Evolutionary conservation across 78 protist genomes (phyloP), one percentile per base, ranked within the genome.

Genomic region (Tieghemostelium lacteum): DNA sequence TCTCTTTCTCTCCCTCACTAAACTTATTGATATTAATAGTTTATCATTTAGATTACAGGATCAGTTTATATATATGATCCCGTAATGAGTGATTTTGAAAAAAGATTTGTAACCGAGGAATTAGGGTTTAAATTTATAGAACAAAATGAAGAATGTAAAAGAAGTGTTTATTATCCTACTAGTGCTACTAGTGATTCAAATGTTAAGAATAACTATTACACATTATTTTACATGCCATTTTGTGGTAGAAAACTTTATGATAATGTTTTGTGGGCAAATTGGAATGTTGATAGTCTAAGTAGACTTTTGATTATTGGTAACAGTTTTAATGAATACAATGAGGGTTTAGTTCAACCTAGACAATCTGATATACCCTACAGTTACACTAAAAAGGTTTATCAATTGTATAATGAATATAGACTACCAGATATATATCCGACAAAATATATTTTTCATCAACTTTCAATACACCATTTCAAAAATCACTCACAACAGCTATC

Each of bases 201-300:
- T 2, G 26, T 36, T 6, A 17, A 10, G 52, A 45, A 64, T 37
- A 37, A 64, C 2, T 10, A 2, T 10, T 70, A 37, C 62, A 78
- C 88, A 31, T 24, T 78, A 50, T 78, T 78, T 54, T 78, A 78
- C n/a, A 78, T 78, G 88, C 88, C 88, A 26, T 78, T 78, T 28
- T 78, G 88, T 54, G 65, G 75, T 17, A 45, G 88, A 29, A 78
- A 78, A 31, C n/a, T 78, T 10, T 78, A 78, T 29, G 88, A 78
- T 66, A 78, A 78, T 39, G 65, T 67, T 20, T 36, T 78, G 29
- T 78, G 88, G 88, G 74, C 88, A 20, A 78, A 78, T 54, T 78
- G 62, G 62, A 39, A 55, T 4, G n/a, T n/a, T n/a, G 29, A 40
- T 7, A 28, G 34, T 1, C 33, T 70, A 31, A 37, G 45, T 8